Base-by-base conservation (phyloP, 257 asterid species). In the Euphrasia confusa region DNA sequence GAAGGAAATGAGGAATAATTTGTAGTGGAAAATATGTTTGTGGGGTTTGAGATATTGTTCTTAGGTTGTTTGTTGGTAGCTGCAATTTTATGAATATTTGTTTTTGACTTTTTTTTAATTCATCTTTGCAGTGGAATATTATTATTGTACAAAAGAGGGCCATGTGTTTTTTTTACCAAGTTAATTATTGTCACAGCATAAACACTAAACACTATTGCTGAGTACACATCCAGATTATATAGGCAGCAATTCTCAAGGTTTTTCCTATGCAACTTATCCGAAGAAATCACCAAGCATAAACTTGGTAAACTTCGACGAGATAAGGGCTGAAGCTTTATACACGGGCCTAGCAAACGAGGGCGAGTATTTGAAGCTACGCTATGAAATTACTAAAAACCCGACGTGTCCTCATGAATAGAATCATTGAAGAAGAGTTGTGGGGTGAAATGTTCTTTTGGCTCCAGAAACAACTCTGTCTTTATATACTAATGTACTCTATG, bases 61-160 rank as follows among this genome's bases (percentile, higher is more conserved):
- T 66, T 49, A 21, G 68, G 65, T 17, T 76, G 42, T 32, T 64
- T 49, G 55, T 49, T 49, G 55, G 32, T 49, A 58, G 57, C 64
- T 39, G 66, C 72, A 67, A 11, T 74, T 53, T 55, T 60, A 50
- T 60, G 27, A 15, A 24, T 30, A 5, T 14, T 42, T 63, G 55
- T 59, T 50, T 50, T 54, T 26, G 55, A 17, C 39, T 55, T 9
- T 50, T 50, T 3, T 17, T 50, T 14, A 24, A 11, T 17, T 35
- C 54, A 7, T 58, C 33, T 56, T 63, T 62, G 72, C 66, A 56
- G 70, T 75, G 71, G 71, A 68, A 61, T 2, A 50, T 13, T 71
- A 35, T 63, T 68, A 68, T 54, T 71, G 83, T 79, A 66, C 72
- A 72, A 70, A 69, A 74, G 68, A 74, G 80, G 60, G 63, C 62